A percentile compares a stretch with the other conserved stretches of the same genome.
phyloP scores from a whole-genome alignment of 768 basidiomycete genomes.

The Clavaria fumosa region DNA sequence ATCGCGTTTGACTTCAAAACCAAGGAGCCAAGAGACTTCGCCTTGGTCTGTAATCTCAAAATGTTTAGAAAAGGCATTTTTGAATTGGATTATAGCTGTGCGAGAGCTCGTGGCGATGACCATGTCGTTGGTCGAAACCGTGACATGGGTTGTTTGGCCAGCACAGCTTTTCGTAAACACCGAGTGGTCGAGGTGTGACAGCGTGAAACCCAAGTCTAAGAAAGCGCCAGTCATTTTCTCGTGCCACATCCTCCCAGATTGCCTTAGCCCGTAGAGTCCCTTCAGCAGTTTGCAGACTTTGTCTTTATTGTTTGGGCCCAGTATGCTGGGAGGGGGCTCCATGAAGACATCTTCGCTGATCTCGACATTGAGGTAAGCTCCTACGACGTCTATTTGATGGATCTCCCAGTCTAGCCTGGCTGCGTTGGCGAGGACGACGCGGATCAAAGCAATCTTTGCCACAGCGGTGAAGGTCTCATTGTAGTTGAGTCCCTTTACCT shows the following conservation, averaged over 20 bases:
- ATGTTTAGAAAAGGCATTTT: slow-evolving; percentile 8
- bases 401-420: slow-evolving; percentile 1
- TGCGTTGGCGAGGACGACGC: slow-evolving; percentile 13
- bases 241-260: slow-evolving; percentile 9
- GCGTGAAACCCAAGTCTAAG: slow-evolving; percentile 8
- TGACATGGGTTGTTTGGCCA: too few species aligned
- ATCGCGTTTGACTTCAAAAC: slow-evolving; percentile 13
- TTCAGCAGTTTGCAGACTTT: slow-evolving; percentile 7
- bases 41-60: too few species aligned
- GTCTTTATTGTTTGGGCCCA: too few species aligned
- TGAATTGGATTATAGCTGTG: slow-evolving; percentile 11
- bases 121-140: too few species aligned
- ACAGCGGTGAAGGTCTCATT: slow-evolving; percentile 13
- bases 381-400: too few species aligned
- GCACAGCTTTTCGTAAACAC: too few species aligned
- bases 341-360: too few species aligned
- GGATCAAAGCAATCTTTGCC: slow-evolving; percentile 9
- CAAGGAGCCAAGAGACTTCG: too few species aligned
- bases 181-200: slow-evolving; percentile 12
- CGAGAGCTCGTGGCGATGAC: too few species aligned
- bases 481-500: slow-evolving; percentile 20
- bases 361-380: too few species aligned
- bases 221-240: too few species aligned
- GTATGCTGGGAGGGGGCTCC: slow-evolving; percentile 14
- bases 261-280: slow-evolving; percentile 9